Percentiles rank a stretch among this genome's conserved stretches.
These are phyloP conservation scores for Kurtzmaniella quercitrusa DNA, from an alignment of 1,139 yeast species.

Conservation along the genomic window DNA sequence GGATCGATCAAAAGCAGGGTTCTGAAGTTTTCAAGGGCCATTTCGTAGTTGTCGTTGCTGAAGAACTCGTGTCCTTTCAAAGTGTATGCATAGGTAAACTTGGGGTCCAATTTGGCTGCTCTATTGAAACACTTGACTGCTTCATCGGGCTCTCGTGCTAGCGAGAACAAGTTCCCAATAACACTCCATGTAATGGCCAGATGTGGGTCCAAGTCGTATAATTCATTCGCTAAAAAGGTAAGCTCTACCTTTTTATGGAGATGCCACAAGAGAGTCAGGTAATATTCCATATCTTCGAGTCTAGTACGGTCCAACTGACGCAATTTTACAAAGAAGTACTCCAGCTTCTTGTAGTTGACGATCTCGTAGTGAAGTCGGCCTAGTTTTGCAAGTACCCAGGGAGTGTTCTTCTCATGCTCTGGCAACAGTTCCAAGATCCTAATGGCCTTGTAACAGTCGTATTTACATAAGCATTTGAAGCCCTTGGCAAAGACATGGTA, in stretches of 20 bases:
- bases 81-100: slow-evolving; percentile 84
- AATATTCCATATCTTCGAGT: slow-evolving; percentile 84
- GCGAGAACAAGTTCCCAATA: slow-evolving; percentile 82
- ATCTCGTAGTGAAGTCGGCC: slow-evolving; percentile 86
- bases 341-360: slow-evolving; percentile 79
- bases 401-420: slow-evolving; percentile 62
- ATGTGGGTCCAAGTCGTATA: slow-evolving; percentile 60
- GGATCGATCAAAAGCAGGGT: slow-evolving; percentile 72
- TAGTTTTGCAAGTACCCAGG: slow-evolving; percentile 79
- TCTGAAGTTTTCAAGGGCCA: slow-evolving; percentile 82
- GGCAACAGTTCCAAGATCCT: slow-evolving; percentile 62
- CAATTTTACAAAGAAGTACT: slow-evolving; percentile 55
- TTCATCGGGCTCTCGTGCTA: slow-evolving; percentile 82
- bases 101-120: slow-evolving; percentile 67
- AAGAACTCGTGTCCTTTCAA: slow-evolving; percentile 91
- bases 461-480: slow-evolving; percentile 58
- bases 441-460: slow-evolving; percentile 79
- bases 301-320: slow-evolving; percentile 76
- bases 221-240: slow-evolving; percentile 76
- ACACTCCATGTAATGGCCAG: slow-evolving; percentile 90
- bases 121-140: slow-evolving; percentile 85
- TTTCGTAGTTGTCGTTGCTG: slow-evolving; percentile 84
- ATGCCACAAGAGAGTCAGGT: slow-evolving; percentile 92
- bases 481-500: slow-evolving; percentile 65
- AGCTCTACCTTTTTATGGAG: slow-evolving; percentile 77